phyloP scores from a whole-genome alignment of 345 rosid genomes.

The Lepidium didymum region DNA sequence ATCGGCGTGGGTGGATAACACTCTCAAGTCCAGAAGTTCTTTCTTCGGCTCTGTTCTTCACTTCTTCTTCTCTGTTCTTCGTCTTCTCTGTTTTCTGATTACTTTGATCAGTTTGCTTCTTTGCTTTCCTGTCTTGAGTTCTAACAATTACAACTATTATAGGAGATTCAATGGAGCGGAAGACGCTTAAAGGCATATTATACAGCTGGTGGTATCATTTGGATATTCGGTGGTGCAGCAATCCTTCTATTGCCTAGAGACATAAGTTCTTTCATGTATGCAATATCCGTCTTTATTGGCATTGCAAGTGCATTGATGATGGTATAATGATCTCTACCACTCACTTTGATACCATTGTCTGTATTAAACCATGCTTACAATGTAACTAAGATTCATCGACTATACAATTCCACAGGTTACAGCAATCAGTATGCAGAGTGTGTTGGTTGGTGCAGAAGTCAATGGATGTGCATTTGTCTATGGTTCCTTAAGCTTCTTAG shows the following conservation, averaged over 20 bases:
- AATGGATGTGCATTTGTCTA: slow-evolving; percentile 91
- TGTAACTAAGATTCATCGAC: not conserved
- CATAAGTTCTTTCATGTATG: slow-evolving; percentile 57
- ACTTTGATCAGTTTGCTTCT: too few relatives aligned
- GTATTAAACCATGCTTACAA: not conserved
- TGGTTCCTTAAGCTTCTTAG: slow-evolving; percentile 91
- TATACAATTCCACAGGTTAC: slow-evolving; percentile 47
- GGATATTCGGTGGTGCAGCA: slow-evolving; percentile 72
- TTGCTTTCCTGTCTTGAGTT: too few relatives aligned
- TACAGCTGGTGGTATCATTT: slow-evolving; percentile 78
- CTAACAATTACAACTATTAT: not conserved
- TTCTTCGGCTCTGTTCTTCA: too few relatives aligned
- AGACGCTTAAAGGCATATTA: slow-evolving; percentile 72
- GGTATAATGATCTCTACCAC: slow-evolving; percentile 37
- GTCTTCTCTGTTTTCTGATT: too few relatives aligned
- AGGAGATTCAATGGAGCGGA: slow-evolving; percentile 90
- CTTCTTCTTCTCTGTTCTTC: too few relatives aligned
- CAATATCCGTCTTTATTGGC: slow-evolving; percentile 58
- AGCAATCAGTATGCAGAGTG: slow-evolving; percentile 88
- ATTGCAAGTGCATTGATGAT: slow-evolving; percentile 79
- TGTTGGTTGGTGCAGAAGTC: slow-evolving; percentile 72
- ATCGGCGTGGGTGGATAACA: too few relatives aligned
- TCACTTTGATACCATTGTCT: not conserved
- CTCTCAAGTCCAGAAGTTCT: too few relatives aligned
- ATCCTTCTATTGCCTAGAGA: slow-evolving; percentile 59